Conservation (phyloP, 345 rosid species). For the Brassica carinata region DNA sequence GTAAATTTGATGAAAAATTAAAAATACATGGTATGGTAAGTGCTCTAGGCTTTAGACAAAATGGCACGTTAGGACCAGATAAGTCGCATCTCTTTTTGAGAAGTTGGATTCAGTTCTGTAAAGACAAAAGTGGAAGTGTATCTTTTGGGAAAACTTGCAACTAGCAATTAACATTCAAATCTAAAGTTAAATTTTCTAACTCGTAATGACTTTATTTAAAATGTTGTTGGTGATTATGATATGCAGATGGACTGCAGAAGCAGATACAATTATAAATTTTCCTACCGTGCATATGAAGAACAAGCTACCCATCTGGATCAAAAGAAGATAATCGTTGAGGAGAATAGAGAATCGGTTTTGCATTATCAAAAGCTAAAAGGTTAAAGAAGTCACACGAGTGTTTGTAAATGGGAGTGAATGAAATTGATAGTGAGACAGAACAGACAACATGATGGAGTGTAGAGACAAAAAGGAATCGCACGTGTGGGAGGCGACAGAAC, state of each 20-base stretch:
- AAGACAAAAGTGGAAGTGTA: background rate
- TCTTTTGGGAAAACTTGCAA: background rate
- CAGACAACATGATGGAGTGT: constrained; percentile 22
- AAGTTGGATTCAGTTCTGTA: constrained; percentile 6
- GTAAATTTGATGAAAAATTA: background rate
- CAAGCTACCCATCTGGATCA: constrained; percentile 86
- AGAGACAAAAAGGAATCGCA: constrained; percentile 24
- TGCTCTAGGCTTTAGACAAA: constrained; percentile 30
- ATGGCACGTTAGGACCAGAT: constrained; percentile 10
- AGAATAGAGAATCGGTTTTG: constrained; percentile 10
- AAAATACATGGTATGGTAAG: background rate
- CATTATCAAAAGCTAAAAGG: constrained; percentile 7
- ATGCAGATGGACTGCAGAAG: constrained; percentile 87
- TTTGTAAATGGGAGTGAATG: constrained; percentile 14
- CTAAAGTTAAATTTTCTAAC: background rate
- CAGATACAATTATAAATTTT: constrained; percentile 77
- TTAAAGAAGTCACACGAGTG: constrained; percentile 28
- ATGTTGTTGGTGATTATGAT: background rate
- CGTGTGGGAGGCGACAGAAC: constrained; percentile 22
- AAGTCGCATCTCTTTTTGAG: constrained; percentile 32
- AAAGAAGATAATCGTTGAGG: constrained; percentile 43
- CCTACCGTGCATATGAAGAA: constrained; percentile 93
- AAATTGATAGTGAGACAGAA: constrained; percentile 26
- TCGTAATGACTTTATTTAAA: background rate
- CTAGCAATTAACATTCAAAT: background rate